Conservation (phyloP, 306 rosid genomes). For the Adenanthera pavonina region DNA sequence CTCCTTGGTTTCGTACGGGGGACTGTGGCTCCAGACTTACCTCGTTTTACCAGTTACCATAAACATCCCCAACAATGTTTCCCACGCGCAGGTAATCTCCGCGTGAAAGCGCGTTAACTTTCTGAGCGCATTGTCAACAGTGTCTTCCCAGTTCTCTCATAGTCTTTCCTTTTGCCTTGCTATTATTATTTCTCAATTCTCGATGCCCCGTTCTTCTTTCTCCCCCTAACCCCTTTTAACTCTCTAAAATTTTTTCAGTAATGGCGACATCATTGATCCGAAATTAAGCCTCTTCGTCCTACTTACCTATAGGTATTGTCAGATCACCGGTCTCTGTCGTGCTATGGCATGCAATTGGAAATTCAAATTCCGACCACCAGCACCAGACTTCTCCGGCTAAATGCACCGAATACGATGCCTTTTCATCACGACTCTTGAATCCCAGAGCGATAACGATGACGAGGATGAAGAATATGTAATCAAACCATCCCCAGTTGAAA, state of each 20-base stretch:
- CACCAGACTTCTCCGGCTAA: constrained; percentile 38
- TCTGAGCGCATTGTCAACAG: constrained; percentile 25
- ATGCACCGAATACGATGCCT: constrained; percentile 42
- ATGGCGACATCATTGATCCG: constrained; percentile 26
- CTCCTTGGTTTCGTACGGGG: constrained; percentile 47
- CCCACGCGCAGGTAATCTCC: constrained; percentile 48
- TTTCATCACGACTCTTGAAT: constrained; percentile 3
- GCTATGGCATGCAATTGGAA: constrained; percentile 64
- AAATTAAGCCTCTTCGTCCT: not conserved
- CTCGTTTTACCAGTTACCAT: constrained; percentile 40
- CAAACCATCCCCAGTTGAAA: not conserved
- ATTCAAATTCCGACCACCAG: constrained; percentile 52
- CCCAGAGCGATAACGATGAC: constrained; percentile 22
- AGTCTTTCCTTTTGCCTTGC: constrained; percentile 16
- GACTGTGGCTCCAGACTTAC: constrained; percentile 40
- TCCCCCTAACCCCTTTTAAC: not conserved
- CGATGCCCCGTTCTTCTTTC: constrained; percentile 13
- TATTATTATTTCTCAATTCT: constrained; percentile 15
- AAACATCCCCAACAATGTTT: not conserved
- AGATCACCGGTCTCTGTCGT: constrained; percentile 50
- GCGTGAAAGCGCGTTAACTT: constrained; percentile 40
- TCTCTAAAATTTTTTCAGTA: constrained; percentile 15
- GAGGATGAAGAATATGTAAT: constrained; percentile 28
- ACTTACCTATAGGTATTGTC: not conserved
- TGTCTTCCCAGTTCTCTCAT: constrained; percentile 8